Conservation (phyloP, 441 rosid genomes). For the Euphorbia celastroides region DNA sequence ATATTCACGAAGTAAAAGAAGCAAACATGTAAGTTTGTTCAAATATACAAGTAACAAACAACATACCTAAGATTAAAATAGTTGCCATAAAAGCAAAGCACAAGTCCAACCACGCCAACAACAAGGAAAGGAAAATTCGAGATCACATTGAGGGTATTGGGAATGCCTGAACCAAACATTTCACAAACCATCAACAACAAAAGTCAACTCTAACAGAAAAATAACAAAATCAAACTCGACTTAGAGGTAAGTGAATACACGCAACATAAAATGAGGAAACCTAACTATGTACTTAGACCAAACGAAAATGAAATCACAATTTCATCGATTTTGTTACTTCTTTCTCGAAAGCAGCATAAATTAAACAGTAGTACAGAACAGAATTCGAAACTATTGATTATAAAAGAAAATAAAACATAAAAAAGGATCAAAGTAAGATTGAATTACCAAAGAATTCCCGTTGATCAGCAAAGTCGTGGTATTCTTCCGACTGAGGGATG, state of each 20-base stretch:
- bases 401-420: neutral
- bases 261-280: neutral
- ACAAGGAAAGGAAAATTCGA: slow-evolving; percentile 92
- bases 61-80: slow-evolving; percentile 60
- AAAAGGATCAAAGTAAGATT: neutral
- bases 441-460: slow-evolving; percentile 62
- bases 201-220: neutral
- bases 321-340: neutral
- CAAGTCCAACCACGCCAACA: slow-evolving; percentile 71
- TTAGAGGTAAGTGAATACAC: neutral
- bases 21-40: neutral
- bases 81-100: slow-evolving; percentile 65
- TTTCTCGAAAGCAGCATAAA: neutral
- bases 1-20: neutral
- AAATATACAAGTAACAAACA: neutral
- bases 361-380: neutral
- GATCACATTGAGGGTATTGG: slow-evolving; percentile 66
- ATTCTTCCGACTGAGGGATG: slow-evolving; percentile 74
- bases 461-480: slow-evolving; percentile 89
- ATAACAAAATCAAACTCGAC: neutral
- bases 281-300: neutral
- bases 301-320: neutral
- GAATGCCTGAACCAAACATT: slow-evolving; percentile 52
- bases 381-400: neutral
- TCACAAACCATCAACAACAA: neutral